Evolutionary conservation across 2,329 filamentous ascomycete genomes (phyloP).

Genomic region (Stachybotrys elegans): DNA sequence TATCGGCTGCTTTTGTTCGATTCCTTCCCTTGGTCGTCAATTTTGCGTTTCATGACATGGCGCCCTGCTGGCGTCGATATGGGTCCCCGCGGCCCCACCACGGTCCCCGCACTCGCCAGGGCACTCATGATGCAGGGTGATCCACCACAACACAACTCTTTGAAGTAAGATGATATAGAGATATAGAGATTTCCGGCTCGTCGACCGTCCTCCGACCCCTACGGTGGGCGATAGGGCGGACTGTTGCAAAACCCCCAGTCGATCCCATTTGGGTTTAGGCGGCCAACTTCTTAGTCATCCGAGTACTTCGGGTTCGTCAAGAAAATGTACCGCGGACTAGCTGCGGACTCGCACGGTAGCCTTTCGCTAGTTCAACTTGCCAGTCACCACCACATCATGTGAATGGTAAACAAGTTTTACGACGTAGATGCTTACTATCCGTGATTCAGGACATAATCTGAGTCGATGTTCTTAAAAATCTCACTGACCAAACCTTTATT

Average conservation of each 20-base stretch:
- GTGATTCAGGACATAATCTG: neutral
- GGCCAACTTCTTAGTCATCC: neutral
- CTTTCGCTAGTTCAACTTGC: neutral
- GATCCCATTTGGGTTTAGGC: neutral
- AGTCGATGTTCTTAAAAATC: neutral
- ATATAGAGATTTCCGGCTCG: no score
- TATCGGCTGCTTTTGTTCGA: no score
- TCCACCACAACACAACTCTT: no score
- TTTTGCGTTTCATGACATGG: no score
- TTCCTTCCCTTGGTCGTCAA: no score
- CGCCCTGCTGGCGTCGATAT: no score
- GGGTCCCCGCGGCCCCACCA: no score
- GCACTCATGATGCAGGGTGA: no score
- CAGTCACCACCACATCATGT: neutral
- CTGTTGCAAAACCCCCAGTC: conserved; percentile 1
- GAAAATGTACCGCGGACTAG: neutral
- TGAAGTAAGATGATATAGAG: no score
- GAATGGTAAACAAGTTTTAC: neutral
- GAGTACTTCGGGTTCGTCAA: neutral
- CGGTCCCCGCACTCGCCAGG: no score
- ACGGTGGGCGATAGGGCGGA: neutral
- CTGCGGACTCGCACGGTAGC: neutral
- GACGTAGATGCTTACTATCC: neutral
- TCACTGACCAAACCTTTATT: neutral
- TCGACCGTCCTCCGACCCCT: no score